Evolutionary conservation across 192 early-diverging fungal genomes (phyloP).

Genomic region (Funneliformis geosporum): DNA sequence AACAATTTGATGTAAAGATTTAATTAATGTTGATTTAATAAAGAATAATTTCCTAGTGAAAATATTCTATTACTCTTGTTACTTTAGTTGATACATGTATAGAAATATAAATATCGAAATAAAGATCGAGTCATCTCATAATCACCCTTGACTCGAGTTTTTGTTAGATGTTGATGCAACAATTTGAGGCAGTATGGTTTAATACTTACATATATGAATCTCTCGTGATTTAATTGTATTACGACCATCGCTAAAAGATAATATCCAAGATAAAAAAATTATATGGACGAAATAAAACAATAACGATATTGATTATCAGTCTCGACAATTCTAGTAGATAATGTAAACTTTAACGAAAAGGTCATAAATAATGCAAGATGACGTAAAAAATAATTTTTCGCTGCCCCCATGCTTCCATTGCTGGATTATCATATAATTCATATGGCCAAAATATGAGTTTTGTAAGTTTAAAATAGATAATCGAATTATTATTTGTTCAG

Average conservation of each 20-base stretch:
- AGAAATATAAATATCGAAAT: no score
- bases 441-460: background rate
- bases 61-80: no score
- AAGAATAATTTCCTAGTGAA: no score
- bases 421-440: background rate
- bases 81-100: no score
- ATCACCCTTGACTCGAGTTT: no score
- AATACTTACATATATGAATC: no score
- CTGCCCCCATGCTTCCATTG: background rate
- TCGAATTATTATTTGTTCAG: background rate
- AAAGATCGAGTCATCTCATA: no score
- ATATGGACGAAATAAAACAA: background rate
- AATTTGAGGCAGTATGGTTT: no score
- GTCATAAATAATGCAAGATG: background rate
- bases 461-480: background rate
- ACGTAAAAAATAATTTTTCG: background rate
- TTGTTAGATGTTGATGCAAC: no score
- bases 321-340: background rate
- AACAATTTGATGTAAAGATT: no score
- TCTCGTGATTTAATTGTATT: background rate
- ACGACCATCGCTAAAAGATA: background rate
- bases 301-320: background rate
- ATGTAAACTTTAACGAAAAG: background rate
- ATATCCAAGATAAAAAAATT: slow-evolving; percentile 1
- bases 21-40: no score